Percentiles rank a stretch among this genome's conserved stretches.
These are phyloP conservation scores for Pythium grandisporangium DNA, from an alignment of 352 stramenopile species.

Conservation along the genomic window DNA sequence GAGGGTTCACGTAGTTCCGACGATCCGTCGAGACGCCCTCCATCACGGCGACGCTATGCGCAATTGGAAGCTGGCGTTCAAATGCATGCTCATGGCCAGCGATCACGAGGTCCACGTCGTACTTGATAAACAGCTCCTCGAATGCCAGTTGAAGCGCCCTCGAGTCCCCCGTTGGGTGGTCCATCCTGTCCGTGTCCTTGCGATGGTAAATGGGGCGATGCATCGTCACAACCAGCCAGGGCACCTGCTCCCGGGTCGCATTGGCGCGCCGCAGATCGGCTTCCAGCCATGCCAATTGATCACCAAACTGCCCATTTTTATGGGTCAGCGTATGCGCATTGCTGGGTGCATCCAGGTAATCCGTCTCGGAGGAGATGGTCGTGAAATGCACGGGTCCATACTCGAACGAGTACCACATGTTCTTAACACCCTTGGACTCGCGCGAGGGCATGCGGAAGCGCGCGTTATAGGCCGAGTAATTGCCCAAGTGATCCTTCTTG, in stretches of 20 bases:
- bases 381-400: conserved; percentile 53
- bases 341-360: conserved; percentile 20
- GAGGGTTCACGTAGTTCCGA: conserved; percentile 7
- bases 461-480: conserved; percentile 46
- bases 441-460: conserved; percentile 26
- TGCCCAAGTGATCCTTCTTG: conserved; percentile 21
- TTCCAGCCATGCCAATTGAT: conserved; percentile 45
- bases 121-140: conserved; percentile 36
- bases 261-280: conserved; percentile 30
- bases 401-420: conserved; percentile 49
- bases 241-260: conserved; percentile 27
- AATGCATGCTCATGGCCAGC: conserved; percentile 28
- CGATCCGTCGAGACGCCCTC: conserved; percentile 8
- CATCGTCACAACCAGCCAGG: conserved; percentile 44
- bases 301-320: conserved; percentile 32
- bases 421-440: conserved; percentile 21
- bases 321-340: conserved; percentile 25
- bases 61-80: conserved; percentile 19
- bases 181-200: neutral
- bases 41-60: conserved; percentile 6
- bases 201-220: conserved; percentile 28
- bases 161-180: conserved; percentile 1
- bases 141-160: conserved; percentile 26
- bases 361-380: conserved; percentile 63
- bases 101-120: conserved; percentile 26